Conservation (phyloP, 139 green algal species). For the Picochlorum sp. region DNA sequence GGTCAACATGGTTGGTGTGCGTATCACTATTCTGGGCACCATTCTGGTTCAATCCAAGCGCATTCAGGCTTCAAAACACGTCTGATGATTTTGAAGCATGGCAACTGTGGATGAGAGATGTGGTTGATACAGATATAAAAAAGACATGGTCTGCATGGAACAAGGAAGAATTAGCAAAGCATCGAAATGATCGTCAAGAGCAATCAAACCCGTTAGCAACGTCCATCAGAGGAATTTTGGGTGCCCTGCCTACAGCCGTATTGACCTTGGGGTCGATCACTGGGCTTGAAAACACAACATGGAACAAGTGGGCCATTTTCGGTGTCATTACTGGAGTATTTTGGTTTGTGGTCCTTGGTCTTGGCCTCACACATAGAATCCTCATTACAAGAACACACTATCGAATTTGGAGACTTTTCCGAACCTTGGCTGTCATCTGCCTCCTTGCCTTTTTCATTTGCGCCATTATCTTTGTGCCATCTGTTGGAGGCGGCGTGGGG, state of each 20-base stretch:
- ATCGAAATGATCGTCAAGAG: slow-evolving; percentile 29
- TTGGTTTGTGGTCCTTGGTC: slow-evolving; percentile 16
- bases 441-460: slow-evolving; percentile 23
- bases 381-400: slow-evolving; percentile 24
- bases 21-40: slow-evolving; percentile 52
- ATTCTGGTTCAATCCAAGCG: slow-evolving; percentile 72
- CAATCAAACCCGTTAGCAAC: slow-evolving; percentile 25
- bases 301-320: slow-evolving; percentile 36
- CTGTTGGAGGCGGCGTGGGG: slow-evolving; percentile 12
- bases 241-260: slow-evolving; percentile 23
- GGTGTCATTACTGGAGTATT: slow-evolving; percentile 26
- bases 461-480: slow-evolving; percentile 27
- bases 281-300: slow-evolving; percentile 16
- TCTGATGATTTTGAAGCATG: slow-evolving; percentile 39
- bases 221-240: slow-evolving; percentile 20
- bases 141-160: slow-evolving; percentile 37
- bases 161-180: slow-evolving; percentile 37
- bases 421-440: slow-evolving; percentile 12
- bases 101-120: slow-evolving; percentile 41
- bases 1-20: slow-evolving; percentile 58
- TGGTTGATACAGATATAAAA: slow-evolving; percentile 30
- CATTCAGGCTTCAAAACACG: slow-evolving; percentile 33
- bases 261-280: slow-evolving; percentile 25
- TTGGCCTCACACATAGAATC: slow-evolving; percentile 10
- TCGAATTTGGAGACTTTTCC: slow-evolving; percentile 27